Percentiles rank a stretch among this genome's conserved stretches.
Evolutionary conservation across 2,329 filamentous ascomycete species (phyloP).

Genomic region (Teratosphaeriaceae sp.): DNA sequence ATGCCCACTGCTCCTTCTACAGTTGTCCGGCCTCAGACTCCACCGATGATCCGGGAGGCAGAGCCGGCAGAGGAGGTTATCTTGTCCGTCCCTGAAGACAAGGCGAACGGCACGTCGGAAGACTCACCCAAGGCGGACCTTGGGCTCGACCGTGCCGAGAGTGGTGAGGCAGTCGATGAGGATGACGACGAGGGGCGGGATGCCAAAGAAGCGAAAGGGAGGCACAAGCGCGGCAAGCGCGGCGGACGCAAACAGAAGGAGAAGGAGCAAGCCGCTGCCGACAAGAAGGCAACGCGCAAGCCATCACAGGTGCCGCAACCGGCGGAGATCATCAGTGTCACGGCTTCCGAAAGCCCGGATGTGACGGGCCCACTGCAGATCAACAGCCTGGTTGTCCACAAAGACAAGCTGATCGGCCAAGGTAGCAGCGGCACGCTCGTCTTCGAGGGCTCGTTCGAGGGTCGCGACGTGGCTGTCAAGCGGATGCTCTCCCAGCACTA

Average conservation of each 20-base stretch:
- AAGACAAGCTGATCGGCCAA: conserved; percentile 56
- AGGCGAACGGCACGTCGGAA: conserved; percentile 10
- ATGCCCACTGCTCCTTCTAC: not conserved
- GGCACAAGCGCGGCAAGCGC: conserved; percentile 43
- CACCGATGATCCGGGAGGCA: conserved; percentile 17
- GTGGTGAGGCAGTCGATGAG: conserved; percentile 6
- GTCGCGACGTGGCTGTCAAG: conserved; percentile 89
- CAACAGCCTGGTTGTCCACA: conserved; percentile 54
- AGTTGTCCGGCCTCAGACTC: not conserved
- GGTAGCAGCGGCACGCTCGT: conserved; percentile 97
- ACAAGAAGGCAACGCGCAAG: conserved; percentile 31
- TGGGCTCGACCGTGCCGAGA: conserved; percentile 10
- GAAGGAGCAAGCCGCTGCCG: conserved; percentile 30
- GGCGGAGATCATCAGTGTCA: conserved; percentile 38
- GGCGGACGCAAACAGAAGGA: conserved; percentile 40
- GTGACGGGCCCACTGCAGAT: conserved; percentile 49
- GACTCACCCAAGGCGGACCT: conserved; percentile 9
- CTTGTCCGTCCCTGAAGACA: conserved; percentile 20
- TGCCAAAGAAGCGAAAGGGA: conserved; percentile 37
- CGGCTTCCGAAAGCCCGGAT: conserved; percentile 34
- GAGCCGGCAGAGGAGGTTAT: conserved; percentile 31
- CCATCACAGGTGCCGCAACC: conserved; percentile 34
- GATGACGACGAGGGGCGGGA: conserved; percentile 20
- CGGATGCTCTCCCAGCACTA: conserved; percentile 95
- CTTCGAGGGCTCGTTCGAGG: conserved; percentile 85